Evolutionary conservation across 106 monocot species (phyloP), one percentile per base, ranked within the genome.

Genomic region (Cymbidium sinense): DNA sequence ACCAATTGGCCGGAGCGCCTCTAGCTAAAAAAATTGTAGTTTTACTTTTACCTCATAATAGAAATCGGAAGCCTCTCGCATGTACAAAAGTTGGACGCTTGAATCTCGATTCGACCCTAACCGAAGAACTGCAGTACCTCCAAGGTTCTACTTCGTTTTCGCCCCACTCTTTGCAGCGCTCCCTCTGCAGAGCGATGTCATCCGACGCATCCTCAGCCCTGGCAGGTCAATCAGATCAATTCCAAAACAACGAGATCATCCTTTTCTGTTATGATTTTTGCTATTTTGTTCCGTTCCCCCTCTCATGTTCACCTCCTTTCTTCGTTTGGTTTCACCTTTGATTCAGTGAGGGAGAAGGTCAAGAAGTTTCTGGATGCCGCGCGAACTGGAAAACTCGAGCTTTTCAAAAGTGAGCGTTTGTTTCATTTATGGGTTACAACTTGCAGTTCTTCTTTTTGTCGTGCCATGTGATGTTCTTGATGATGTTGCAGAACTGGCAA

Each of bases 291-390:
- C 0, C 33, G 4, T 71, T 61, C 23, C n/a, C 8, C 18, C 52
- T 7, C 61, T 33, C 31, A 2, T 7, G 23, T 31, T 31, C 31
- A 67, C 13, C 54, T 28, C 13, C 15, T 19, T 34, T 7, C 11
- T 69, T 50, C 8, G 39, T 43, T 15, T 44, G 27, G 4, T 72
- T 72, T 27, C 4, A 18, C 70, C 71, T 62, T 74, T 15, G 15
- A 72, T 70, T 34, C 91, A 93, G 96, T 80, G 52, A 87, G 96
- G 77, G 62, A 86, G 74, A 86, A 86, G 78, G 96, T 96, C 1
- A 86, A 91, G 83, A 82, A 58, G 7, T 96, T 96, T 76, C 88
- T 96, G 28, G 89, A 93, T n/a, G 89, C 96, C 21, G 96, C 93
- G 34, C 73, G 83, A 58, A 70, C 91, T 6, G 96, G 96, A 41